Evolutionary conservation across 108 stramenopile genomes (phyloP).

Genomic region (Epithemia pelagica): DNA sequence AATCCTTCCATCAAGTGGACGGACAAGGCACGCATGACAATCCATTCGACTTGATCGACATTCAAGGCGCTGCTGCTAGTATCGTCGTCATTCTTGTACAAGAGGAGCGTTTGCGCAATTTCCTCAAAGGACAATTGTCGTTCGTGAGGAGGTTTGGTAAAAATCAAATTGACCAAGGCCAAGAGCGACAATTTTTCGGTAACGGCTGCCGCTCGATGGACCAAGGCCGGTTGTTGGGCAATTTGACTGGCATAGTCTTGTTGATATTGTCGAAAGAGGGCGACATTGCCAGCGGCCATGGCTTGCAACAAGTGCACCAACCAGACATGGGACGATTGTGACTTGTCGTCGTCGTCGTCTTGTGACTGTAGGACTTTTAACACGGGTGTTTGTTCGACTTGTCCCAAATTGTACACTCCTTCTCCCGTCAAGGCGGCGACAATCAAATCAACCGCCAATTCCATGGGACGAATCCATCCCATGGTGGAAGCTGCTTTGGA

Average conservation of each 20-base stretch:
- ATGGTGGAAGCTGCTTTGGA: slow-evolving; percentile 10
- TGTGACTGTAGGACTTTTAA: slow-evolving; percentile 57
- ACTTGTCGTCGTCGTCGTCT: no score
- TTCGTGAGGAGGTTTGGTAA: slow-evolving; percentile 84
- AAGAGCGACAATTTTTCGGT: slow-evolving; percentile 94
- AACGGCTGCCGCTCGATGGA: slow-evolving; percentile 65
- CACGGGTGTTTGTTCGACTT: slow-evolving; percentile 81
- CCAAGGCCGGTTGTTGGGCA: slow-evolving; percentile 80
- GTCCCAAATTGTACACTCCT: slow-evolving; percentile 95
- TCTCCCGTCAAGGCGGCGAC: slow-evolving; percentile 95
- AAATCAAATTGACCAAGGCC: slow-evolving; percentile 90
- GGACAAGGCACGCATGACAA: slow-evolving; percentile 94
- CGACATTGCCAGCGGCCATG: slow-evolving; percentile 84
- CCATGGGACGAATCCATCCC: neutral
- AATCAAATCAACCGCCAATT: slow-evolving; percentile 85
- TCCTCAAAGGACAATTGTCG: slow-evolving; percentile 84
- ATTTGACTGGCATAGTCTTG: slow-evolving; percentile 54
- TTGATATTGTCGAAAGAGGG: slow-evolving; percentile 56
- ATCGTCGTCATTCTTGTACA: no score
- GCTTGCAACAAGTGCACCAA: slow-evolving; percentile 80
- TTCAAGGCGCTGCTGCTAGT: slow-evolving; percentile 45
- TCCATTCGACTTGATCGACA: slow-evolving; percentile 96
- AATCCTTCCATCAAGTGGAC: slow-evolving; percentile 82
- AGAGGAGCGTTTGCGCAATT: slow-evolving; percentile 55
- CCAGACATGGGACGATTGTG: slow-evolving; percentile 37